phyloP scores from a whole-genome alignment of 345 rosid genomes.

The Populus deltoides region DNA sequence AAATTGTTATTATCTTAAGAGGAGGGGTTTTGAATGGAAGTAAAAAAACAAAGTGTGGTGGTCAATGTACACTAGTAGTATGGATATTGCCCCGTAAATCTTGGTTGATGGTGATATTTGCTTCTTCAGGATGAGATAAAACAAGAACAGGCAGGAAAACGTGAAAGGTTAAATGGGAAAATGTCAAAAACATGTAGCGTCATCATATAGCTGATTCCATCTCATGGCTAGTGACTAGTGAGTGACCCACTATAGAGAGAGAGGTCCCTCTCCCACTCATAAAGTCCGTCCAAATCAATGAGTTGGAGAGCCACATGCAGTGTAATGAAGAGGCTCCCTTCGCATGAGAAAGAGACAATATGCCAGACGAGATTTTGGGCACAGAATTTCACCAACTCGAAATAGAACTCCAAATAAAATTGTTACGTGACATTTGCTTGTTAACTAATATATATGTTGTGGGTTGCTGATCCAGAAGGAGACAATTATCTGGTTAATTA shows the following conservation, averaged over 20 bases:
- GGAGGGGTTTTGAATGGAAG: too few relatives aligned
- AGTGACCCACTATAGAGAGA: background rate
- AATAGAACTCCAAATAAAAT: too few relatives aligned
- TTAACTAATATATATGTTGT: too few relatives aligned
- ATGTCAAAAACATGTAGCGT: background rate
- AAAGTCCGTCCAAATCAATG: conserved; percentile 1
- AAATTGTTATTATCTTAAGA: too few relatives aligned
- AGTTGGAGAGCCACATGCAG: conserved; percentile 2
- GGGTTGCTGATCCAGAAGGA: background rate
- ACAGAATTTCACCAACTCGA: background rate
- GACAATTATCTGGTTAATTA: background rate
- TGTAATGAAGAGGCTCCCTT: background rate
- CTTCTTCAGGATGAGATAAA: background rate
- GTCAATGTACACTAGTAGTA: too few relatives aligned
- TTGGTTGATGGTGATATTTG: background rate
- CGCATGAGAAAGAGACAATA: background rate
- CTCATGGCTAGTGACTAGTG: too few relatives aligned
- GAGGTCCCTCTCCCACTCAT: background rate
- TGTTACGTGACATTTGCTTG: too few relatives aligned
- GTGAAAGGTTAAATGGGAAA: background rate
- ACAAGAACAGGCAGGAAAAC: background rate
- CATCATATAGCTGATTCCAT: background rate
- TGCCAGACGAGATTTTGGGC: background rate
- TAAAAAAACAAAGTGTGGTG: too few relatives aligned
- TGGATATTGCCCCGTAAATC: background rate